phyloP scores from a whole-genome alignment of 2,329 filamentous ascomycete genomes.

The Gnomoniopsis smithogilvyi region DNA sequence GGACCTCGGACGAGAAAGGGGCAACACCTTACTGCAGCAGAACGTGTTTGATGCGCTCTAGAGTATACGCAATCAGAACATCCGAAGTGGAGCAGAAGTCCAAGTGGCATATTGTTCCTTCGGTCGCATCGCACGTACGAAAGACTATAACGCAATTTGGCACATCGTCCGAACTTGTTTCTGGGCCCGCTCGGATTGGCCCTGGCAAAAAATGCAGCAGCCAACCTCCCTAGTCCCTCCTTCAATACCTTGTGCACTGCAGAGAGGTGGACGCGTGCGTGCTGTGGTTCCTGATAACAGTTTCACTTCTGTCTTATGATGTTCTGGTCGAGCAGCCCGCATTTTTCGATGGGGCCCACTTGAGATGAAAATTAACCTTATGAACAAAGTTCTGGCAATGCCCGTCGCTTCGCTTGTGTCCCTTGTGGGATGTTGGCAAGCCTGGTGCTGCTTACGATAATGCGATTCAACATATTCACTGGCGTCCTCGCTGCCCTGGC shows the following conservation, averaged over 20 bases:
- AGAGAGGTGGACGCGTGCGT: not conserved
- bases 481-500: conserved; percentile 28
- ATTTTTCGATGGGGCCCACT: not conserved
- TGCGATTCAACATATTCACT: conserved; percentile 22
- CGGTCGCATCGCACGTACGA: not conserved
- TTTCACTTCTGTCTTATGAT: conserved; percentile 16
- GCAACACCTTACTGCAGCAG: not conserved
- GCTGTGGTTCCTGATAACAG: not conserved
- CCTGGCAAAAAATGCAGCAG: not conserved
- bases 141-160: not conserved
- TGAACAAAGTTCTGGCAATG: conserved; percentile 4
- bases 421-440: conserved; percentile 3
- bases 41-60: not conserved
- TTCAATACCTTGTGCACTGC: not conserved
- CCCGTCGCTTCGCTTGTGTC: not conserved
- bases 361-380: conserved; percentile 10
- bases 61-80: not conserved
- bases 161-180: conserved; percentile 5
- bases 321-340: not conserved
- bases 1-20: not conserved
- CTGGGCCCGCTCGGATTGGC: not conserved
- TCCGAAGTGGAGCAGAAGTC: not conserved
- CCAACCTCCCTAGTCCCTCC: not conserved
- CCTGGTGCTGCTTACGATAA: conserved; percentile 19
- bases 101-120: not conserved